Percentiles rank a stretch among this genome's conserved stretches.
Conservation (phyloP, 2,329 filamentous ascomycete species). For the Curvularia sp. region DNA sequence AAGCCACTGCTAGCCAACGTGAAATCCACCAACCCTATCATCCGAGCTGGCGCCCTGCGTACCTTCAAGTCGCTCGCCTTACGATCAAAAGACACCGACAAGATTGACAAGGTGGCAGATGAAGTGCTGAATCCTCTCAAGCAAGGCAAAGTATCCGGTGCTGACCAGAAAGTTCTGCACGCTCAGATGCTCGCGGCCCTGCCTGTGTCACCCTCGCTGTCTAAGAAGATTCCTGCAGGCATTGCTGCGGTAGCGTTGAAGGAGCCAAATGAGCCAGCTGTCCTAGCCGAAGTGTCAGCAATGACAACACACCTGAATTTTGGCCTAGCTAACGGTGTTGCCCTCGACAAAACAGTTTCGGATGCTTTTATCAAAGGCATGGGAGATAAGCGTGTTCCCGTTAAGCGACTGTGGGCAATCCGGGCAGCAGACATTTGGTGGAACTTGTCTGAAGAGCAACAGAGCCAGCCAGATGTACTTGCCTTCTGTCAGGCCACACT, state of each 20-base stretch:
- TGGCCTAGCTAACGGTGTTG: constrained; percentile 66
- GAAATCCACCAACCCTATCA: constrained; percentile 83
- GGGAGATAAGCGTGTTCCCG: constrained; percentile 80
- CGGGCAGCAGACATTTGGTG: constrained; percentile 75
- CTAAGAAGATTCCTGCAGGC: constrained; percentile 70
- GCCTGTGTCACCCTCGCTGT: constrained; percentile 64
- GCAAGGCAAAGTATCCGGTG: constrained; percentile 79
- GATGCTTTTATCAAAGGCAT: constrained; percentile 83
- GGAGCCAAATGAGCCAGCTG: constrained; percentile 85
- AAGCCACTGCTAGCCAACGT: constrained; percentile 89
- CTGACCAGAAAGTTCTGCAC: constrained; percentile 84
- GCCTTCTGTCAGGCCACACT: constrained; percentile 60
- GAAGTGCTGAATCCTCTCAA: constrained; percentile 84
- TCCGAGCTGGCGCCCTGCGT: constrained; percentile 76
- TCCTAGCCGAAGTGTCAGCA: constrained; percentile 76
- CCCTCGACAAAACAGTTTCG: constrained; percentile 70
- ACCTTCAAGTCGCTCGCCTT: constrained; percentile 76
- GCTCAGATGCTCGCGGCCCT: constrained; percentile 75
- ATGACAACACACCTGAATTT: constrained; percentile 71
- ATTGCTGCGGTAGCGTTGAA: constrained; percentile 76
- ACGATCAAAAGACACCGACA: constrained; percentile 64
- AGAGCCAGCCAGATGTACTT: constrained; percentile 58
- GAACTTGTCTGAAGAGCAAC: constrained; percentile 57
- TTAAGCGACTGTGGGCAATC: constrained; percentile 81
- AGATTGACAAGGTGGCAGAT: constrained; percentile 72